Conservation (phyloP, 805 yeast genomes). For the Pichia phayaonensis region DNA sequence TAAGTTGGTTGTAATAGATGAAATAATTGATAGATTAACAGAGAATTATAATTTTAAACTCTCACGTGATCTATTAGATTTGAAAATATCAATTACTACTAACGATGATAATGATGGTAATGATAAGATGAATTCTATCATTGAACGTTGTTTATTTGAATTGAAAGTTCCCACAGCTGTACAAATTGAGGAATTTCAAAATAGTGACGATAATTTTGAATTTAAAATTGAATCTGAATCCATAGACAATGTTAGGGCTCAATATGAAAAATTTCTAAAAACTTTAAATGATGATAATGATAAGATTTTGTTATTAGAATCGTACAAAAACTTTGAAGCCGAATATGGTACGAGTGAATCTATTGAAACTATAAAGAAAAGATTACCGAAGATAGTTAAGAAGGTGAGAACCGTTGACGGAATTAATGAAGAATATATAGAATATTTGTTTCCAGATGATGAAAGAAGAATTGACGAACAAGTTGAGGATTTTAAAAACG, state of each 20-base stretch:
- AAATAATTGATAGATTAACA: background rate
- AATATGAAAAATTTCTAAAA: constrained; percentile 49
- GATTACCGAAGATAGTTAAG: constrained; percentile 49
- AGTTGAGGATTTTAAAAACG: constrained; percentile 8
- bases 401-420: constrained; percentile 35
- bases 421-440: constrained; percentile 46
- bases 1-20: constrained; percentile 1
- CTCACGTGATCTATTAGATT: constrained; percentile 4
- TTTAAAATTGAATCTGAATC: constrained; percentile 35
- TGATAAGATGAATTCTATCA: constrained; percentile 39
- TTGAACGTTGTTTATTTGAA: constrained; percentile 65
- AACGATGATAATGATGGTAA: background rate
- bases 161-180: constrained; percentile 50
- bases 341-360: constrained; percentile 46
- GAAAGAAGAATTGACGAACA: constrained; percentile 21
- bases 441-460: constrained; percentile 64
- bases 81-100: background rate
- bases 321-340: constrained; percentile 57
- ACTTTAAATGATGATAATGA: constrained; percentile 34
- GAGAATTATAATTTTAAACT: constrained; percentile 6
- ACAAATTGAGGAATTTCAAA: constrained; percentile 35
- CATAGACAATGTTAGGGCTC: constrained; percentile 39
- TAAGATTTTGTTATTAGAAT: constrained; percentile 48
- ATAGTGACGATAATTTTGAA: background rate
- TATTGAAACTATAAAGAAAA: constrained; percentile 29